Conservation (phyloP, 352 stramenopile species). For the Pythium oligandrum region DNA sequence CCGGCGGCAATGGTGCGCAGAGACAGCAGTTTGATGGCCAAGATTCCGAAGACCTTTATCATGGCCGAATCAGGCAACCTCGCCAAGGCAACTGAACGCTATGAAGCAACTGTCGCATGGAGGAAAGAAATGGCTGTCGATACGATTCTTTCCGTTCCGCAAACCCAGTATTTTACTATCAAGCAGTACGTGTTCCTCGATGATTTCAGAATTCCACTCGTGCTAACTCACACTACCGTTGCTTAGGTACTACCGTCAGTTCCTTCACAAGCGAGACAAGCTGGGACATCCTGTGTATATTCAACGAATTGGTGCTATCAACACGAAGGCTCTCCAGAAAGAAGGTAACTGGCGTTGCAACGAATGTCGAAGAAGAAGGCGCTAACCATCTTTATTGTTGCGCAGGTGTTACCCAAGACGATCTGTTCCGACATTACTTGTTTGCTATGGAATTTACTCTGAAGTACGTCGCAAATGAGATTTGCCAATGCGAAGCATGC, state of each 20-base stretch:
- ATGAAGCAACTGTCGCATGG: slow-evolving; percentile 66
- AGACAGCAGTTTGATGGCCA: slow-evolving; percentile 9
- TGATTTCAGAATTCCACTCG: too few species aligned
- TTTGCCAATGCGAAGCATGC: slow-evolving; percentile 54
- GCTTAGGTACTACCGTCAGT: slow-evolving; percentile 70
- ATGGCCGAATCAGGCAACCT: slow-evolving; percentile 64
- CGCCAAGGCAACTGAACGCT: slow-evolving; percentile 52
- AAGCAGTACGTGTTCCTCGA: slow-evolving; percentile 36
- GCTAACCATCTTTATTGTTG: neutral
- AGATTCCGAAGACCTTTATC: slow-evolving; percentile 50
- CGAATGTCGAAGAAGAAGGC: too few species aligned
- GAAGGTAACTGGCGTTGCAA: slow-evolving; percentile 15
- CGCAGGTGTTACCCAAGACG: slow-evolving; percentile 47
- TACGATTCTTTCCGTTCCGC: slow-evolving; percentile 48
- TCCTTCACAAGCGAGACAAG: slow-evolving; percentile 77
- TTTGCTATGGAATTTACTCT: slow-evolving; percentile 83
- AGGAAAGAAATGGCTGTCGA: slow-evolving; percentile 73
- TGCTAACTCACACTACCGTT: neutral
- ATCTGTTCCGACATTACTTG: slow-evolving; percentile 79
- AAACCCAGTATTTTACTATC: slow-evolving; percentile 61
- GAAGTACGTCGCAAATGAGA: slow-evolving; percentile 59
- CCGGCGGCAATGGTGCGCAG: slow-evolving; percentile 1
- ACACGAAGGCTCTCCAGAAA: slow-evolving; percentile 76
- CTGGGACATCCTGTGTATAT: slow-evolving; percentile 76
- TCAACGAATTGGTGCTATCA: slow-evolving; percentile 78